Base-by-base conservation (phyloP, 2,329 filamentous ascomycete species). In the Aspergillus novoparasiticus region DNA sequence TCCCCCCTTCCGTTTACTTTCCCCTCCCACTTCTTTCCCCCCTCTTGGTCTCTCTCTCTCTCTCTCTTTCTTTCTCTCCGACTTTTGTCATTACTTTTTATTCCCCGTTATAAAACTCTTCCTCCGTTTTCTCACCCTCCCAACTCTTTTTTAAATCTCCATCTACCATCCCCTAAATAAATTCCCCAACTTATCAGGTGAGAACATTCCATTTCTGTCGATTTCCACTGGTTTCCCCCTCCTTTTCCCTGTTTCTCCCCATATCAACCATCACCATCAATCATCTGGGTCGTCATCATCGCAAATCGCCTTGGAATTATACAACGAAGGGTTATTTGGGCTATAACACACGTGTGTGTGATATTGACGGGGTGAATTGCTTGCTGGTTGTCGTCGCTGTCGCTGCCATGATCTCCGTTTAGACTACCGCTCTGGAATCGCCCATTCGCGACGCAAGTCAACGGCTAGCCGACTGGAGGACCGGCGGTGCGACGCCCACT, bases 181-280 rank as follows among this genome's bases (percentile, higher is more conserved):
- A 34, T 36, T 34, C 45, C 34, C 60, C 60, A 46, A 62, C 51
- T 43, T 59, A 63, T 57, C 66, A 74, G 69, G 73, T 75, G 66
- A 74, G 73, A 71, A 41, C 41, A 34, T 61, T 60, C 60, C 65
- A 64, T 59, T 66, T 64, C 64, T 58, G 51, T 64, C 65, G 39
- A 56, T 53, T 65, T 59, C 62, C 55, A 60, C 61, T 51, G 48
- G 62, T 58, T 62, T 54, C 64, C 63, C 57, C 55, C 55, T 30
- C 54, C 60, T 43, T 50, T 54, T 58, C 26, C 59, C 58, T 23
- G 55, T 28, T 50, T 21, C 43, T 41, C 21, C 34, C 43, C 57
- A 45, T 50, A 50, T 58, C 57, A 45, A 39, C 34, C 57, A 51
- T 59, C 57, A 48, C 45, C 50, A 53, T 53, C 57, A 59, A 59